phyloP scores from a whole-genome alignment of 2,329 filamentous ascomycete species.

The Colletotrichum gloeosporioides region DNA sequence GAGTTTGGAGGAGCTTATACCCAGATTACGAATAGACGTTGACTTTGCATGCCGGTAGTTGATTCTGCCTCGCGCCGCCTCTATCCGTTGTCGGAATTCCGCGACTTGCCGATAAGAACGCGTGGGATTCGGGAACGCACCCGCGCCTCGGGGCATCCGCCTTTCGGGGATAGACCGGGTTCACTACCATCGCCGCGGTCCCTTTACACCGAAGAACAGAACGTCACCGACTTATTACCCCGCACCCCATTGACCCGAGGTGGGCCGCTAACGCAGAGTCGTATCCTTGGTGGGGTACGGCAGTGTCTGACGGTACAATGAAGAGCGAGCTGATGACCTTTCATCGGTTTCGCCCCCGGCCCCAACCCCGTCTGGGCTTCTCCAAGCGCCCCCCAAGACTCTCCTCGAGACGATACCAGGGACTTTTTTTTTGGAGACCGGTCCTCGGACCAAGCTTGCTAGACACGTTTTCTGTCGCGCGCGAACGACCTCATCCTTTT shows the following conservation, averaged over 20 bases:
- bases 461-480: background rate
- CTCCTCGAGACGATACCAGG: slow-evolving; percentile 4
- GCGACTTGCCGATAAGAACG: background rate
- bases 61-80: background rate
- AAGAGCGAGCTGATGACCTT: slow-evolving; percentile 25
- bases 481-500: background rate
- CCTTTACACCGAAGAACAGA: slow-evolving; percentile 6
- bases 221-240: slow-evolving; percentile 19
- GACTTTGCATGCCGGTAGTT: background rate
- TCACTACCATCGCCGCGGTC: background rate
- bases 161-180: background rate
- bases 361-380: background rate
- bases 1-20: background rate
- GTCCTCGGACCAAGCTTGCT: slow-evolving; percentile 8
- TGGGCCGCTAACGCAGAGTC: background rate
- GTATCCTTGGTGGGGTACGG: slow-evolving; percentile 10
- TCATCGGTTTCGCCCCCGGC: slow-evolving; percentile 1
- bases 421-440: background rate
- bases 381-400: slow-evolving; percentile 4
- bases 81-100: background rate
- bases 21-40: background rate
- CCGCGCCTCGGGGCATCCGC: background rate
- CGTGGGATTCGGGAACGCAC: background rate
- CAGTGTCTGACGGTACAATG: slow-evolving; percentile 21
- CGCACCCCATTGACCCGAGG: slow-evolving; percentile 23